Evolutionary conservation across 495 filamentous ascomycete genomes (phyloP).

Genomic region (Penicillium verhagenii): DNA sequence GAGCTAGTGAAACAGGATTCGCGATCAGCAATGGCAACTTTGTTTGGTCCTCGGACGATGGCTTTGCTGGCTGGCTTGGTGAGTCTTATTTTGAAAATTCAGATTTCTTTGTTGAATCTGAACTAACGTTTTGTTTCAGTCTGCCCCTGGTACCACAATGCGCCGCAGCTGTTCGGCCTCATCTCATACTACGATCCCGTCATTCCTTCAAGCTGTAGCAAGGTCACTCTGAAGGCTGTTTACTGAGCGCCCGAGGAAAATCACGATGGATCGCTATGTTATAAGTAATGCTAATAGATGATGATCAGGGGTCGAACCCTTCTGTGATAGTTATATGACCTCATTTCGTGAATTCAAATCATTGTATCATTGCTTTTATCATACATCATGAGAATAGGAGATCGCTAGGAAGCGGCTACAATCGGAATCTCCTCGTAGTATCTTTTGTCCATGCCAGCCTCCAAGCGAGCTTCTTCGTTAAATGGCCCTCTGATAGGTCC

Average conservation of each 20-base stretch:
- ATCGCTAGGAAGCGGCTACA: slow-evolving; percentile 15
- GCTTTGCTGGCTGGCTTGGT: slow-evolving; percentile 56
- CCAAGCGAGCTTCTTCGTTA: slow-evolving; percentile 47
- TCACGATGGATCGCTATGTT: not conserved
- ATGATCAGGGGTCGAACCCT: not conserved
- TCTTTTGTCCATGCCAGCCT: slow-evolving; percentile 49
- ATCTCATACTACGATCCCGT: slow-evolving; percentile 24
- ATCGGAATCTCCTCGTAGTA: slow-evolving; percentile 40
- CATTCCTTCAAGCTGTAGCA: slow-evolving; percentile 45
- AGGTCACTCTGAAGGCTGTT: slow-evolving; percentile 31
- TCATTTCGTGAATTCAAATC: not conserved
- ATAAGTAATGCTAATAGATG: not conserved
- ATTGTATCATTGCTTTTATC: slow-evolving; percentile 4
- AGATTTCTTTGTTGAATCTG: not conserved
- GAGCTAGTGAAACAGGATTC: slow-evolving; percentile 36
- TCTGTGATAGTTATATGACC: not conserved
- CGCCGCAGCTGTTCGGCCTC: slow-evolving; percentile 54
- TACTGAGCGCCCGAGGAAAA: slow-evolving; percentile 2
- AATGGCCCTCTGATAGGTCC: slow-evolving; percentile 49
- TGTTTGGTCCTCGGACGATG: slow-evolving; percentile 33
- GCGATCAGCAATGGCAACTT: slow-evolving; percentile 37
- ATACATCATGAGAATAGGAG: slow-evolving; percentile 15
- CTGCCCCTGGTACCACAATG: slow-evolving; percentile 56
- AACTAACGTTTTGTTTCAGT: slow-evolving; percentile 26
- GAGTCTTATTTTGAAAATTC: slow-evolving; percentile 21